Percentiles rank a stretch among this genome's conserved stretches.
phyloP scores from a whole-genome alignment of 1,284 basidiomycete species.

The Ustilago loliicola region DNA sequence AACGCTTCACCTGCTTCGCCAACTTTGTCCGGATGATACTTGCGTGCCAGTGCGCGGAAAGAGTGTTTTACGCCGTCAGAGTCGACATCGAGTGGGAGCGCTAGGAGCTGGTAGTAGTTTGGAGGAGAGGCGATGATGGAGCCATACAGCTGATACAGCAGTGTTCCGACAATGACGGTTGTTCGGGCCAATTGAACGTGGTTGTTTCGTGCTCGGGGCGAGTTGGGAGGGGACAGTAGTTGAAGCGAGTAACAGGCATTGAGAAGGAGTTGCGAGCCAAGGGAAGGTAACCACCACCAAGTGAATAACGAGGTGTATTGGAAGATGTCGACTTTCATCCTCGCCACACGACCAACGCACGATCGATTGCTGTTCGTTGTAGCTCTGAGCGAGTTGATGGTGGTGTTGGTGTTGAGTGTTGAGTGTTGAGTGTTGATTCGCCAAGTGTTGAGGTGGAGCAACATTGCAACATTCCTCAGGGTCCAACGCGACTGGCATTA shows the following conservation, averaged over 20 bases:
- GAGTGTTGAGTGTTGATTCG: not conserved
- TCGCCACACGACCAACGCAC: not conserved
- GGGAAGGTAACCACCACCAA: constrained; percentile 50
- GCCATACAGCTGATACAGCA: constrained; percentile 77
- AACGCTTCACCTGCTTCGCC: constrained; percentile 77
- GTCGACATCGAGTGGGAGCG: constrained; percentile 77
- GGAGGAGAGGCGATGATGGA: constrained; percentile 75
- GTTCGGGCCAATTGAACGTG: constrained; percentile 70
- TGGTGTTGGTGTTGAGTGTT: constrained; percentile 2
- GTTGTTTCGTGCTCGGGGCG: constrained; percentile 11
- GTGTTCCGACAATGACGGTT: constrained; percentile 78
- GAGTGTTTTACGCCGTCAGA: constrained; percentile 79
- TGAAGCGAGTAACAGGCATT: constrained; percentile 26
- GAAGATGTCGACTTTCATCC: constrained; percentile 33
- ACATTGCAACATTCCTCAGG: not conserved
- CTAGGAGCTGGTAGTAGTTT: constrained; percentile 83
- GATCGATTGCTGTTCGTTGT: not conserved
- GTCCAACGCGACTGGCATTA: constrained; percentile 12
- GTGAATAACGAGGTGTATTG: constrained; percentile 38
- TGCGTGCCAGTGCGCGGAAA: constrained; percentile 81
- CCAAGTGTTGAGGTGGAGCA: not conserved
- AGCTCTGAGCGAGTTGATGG: not conserved
- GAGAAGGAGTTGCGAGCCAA: constrained; percentile 37
- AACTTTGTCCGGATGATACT: constrained; percentile 83
- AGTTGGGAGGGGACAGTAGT: constrained; percentile 14